Conservation (phyloP, 2,329 filamentous ascomycete species). For the Aspergillus sp. region DNA sequence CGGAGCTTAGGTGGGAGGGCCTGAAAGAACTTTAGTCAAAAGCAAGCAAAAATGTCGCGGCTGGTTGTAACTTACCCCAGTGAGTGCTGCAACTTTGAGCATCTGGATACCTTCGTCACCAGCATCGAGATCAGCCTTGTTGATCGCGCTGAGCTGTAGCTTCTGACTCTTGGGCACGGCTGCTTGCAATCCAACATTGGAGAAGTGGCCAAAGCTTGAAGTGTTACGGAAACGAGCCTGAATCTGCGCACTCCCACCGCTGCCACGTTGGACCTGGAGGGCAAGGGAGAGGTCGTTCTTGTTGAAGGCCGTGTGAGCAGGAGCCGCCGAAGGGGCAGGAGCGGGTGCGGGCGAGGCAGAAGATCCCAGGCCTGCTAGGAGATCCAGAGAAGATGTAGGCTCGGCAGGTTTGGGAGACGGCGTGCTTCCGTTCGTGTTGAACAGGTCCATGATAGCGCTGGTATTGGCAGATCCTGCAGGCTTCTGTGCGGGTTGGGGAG, state of each 20-base stretch:
- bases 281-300: constrained; percentile 81
- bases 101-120: constrained; percentile 84
- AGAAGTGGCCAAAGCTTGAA: constrained; percentile 65
- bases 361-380: constrained; percentile 47
- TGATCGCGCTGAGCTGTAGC: constrained; percentile 87
- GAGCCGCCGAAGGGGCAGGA: constrained; percentile 43
- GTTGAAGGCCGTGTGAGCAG: constrained; percentile 74
- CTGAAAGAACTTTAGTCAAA: constrained; percentile 51
- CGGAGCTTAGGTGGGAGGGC: constrained; percentile 69
- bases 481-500: constrained; percentile 57
- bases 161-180: constrained; percentile 97
- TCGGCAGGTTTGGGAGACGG: constrained; percentile 52
- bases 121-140: constrained; percentile 71
- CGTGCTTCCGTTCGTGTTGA: constrained; percentile 55
- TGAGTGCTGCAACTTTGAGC: constrained; percentile 83
- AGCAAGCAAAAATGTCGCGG: constrained; percentile 14
- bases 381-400: constrained; percentile 46
- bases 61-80: constrained; percentile 73
- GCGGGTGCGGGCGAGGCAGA: constrained; percentile 55
- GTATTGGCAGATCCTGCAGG: constrained; percentile 55
- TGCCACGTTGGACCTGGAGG: constrained; percentile 79
- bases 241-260: constrained; percentile 71
- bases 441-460: constrained; percentile 88
- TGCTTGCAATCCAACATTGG: constrained; percentile 81
- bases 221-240: constrained; percentile 81